Evolutionary conservation across 305 asterid species (phyloP), one percentile per base, ranked within the genome.

Genomic region (Fraxinus nigra): DNA sequence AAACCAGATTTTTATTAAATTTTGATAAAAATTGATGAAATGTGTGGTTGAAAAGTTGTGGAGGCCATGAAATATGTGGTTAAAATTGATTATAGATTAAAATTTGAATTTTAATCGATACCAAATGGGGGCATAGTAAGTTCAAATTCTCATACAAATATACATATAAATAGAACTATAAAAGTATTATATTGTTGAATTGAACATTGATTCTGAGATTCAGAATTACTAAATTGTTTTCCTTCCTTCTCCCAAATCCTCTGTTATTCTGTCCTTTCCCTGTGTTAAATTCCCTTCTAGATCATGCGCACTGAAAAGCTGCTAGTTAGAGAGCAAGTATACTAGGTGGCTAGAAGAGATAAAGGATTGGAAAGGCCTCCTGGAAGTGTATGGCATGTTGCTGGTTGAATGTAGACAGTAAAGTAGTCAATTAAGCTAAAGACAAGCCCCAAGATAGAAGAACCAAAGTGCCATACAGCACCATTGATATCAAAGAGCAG

Each of bases 381-480:
- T 32, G 75, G 22, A 16, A 14, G 24, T 70, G 75, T 70, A 5
- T 6, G 43, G 10, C 43, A 24, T 14, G 24, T 30, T 70, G 43
- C 75, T 32, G 43, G 43, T 37, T 32, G 43, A 32, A 69, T 32
- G 75, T 5, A 32, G 75, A 70, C 11, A 16, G 18, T 67, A 7
- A 30, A 30, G 40, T 69, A 69, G 40, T 18, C 24, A 32, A 69
- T 6, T 69, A 78, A 74, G 34, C 73, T 59, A 32, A 1, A 35
- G 22, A 59, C 34, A 28, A 11, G 72, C 75, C 59, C 61, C 18
- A 28, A 20, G 54, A n/a, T 28, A 18, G 48, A 54, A 72, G 22
- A n/a, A 69, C 79, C 69, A 70, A 80, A 48, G 86, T 34, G 28
- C 59, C 79, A 77, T 10, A 74, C 13, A 40, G 75, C 65, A 76